Conservation (phyloP, 2,329 filamentous ascomycete genomes). For the Fusarium nurragi region DNA sequence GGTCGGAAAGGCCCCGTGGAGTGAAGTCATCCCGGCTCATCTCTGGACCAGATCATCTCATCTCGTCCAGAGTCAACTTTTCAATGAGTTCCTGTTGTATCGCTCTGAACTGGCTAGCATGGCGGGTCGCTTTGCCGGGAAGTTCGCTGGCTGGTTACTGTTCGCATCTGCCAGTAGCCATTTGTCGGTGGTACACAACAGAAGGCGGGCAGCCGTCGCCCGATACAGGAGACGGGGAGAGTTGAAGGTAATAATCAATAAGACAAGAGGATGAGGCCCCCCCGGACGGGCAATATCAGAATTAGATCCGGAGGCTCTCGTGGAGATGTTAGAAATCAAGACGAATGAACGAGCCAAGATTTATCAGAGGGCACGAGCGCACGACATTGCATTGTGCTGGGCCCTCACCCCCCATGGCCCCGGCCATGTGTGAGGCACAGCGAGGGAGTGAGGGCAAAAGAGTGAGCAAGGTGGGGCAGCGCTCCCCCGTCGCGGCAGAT, state of each 20-base stretch:
- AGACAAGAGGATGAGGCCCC: conserved; percentile 28
- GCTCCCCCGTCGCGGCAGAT: conserved; percentile 44
- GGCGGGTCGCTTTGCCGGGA: conserved; percentile 33
- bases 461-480: conserved; percentile 43
- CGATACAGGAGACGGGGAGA: conserved; percentile 30
- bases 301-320: conserved; percentile 42
- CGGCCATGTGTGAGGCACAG: conserved; percentile 43
- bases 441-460: conserved; percentile 41
- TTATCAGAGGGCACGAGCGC: conserved; percentile 46
- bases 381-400: conserved; percentile 47
- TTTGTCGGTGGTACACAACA: conserved; percentile 39
- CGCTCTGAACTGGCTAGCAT: conserved; percentile 40
- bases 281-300: conserved; percentile 39
- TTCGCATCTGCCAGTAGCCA: conserved; percentile 38
- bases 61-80: conserved; percentile 42
- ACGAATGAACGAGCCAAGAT: conserved; percentile 45
- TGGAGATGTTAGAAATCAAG: conserved; percentile 42
- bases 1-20: conserved; percentile 47
- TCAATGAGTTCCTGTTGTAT: conserved; percentile 41
- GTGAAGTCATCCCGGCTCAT: conserved; percentile 46
- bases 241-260: conserved; percentile 31
- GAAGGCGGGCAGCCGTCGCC: conserved; percentile 38
- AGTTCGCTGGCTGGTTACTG: conserved; percentile 36
- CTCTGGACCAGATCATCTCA: conserved; percentile 46
- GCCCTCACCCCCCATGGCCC: conserved; percentile 41